These are phyloP conservation scores for Cryphonectria japonica DNA, from an alignment of 2,329 filamentous ascomycete genomes.

Conservation along the genomic window DNA sequence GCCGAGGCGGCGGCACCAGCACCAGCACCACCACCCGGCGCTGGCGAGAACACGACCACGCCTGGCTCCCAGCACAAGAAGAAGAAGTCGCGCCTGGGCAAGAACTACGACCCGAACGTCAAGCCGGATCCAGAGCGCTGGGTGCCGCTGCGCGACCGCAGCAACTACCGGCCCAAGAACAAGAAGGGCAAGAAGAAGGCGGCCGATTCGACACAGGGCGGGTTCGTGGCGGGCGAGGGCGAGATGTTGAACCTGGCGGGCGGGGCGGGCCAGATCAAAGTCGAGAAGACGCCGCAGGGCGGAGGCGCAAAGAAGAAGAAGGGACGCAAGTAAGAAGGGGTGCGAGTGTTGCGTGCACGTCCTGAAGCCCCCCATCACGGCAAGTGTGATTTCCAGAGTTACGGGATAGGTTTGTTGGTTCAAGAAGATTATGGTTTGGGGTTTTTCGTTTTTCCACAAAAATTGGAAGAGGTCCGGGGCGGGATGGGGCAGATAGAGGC, in stretches of 20 bases:
- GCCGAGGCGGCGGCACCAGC: constrained; percentile 23
- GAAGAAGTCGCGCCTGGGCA: constrained; percentile 62
- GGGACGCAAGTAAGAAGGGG: constrained; percentile 10
- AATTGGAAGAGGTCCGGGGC: background rate
- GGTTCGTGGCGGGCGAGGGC: constrained; percentile 73
- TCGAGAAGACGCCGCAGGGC: constrained; percentile 58
- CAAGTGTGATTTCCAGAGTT: background rate
- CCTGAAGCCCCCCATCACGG: background rate
- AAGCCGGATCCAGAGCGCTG: constrained; percentile 88
- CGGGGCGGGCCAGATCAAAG: constrained; percentile 65
- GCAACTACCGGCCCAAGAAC: constrained; percentile 85
- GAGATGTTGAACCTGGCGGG: constrained; percentile 67
- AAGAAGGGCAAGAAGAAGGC: constrained; percentile 89
- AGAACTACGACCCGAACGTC: constrained; percentile 76
- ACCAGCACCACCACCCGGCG: background rate
- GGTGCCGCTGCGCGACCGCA: constrained; percentile 88
- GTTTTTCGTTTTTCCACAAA: background rate
- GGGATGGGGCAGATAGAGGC: too few species aligned
- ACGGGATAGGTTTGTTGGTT: background rate
- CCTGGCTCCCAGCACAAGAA: constrained; percentile 40
- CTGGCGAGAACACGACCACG: constrained; percentile 1
- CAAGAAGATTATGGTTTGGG: background rate
- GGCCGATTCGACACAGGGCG: constrained; percentile 81
- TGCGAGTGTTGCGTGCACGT: background rate
- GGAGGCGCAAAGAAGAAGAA: constrained; percentile 29